Evolutionary conservation across 2,329 filamentous ascomycete genomes (phyloP), one percentile per base, ranked within the genome.

Genomic region (Neurospora crassa): DNA sequence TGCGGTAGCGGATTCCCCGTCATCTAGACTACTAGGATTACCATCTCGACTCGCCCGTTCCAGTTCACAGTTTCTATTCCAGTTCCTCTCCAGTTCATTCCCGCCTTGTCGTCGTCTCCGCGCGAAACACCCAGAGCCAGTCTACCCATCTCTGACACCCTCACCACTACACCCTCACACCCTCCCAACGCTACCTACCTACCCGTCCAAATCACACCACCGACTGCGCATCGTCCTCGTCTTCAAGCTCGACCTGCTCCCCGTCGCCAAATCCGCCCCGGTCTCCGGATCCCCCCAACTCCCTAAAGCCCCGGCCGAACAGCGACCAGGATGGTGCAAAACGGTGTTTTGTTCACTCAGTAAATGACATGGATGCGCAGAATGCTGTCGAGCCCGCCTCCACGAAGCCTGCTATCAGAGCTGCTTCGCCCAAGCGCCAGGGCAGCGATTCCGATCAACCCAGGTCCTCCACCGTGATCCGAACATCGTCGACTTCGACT

Each of bases 341-440:
- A 81, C 82, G 83, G 83, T 80, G 77, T 80, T 79, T 77, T 78
- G 78, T 82, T 80, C 80, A 80, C 79, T 79, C 85, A 85, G 85
- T 88, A 85, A 87, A 87, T 89, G 87, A 84, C 84, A 89, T 89
- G 87, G 87, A 89, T 88, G 87, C 86, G 87, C 87, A 88, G 83
- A 88, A 89, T 89, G 87, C 86, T 85, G 83, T 84, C 83, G 86
- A 87, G 84, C 84, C 85, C 83, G 85, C 86, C 81, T 85, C 84
- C 82, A 85, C 84, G 84, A 88, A 86, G 86, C 85, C 84, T 80
- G 80, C 83, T 63, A 29, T 63, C 53, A 63, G 53, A 63, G 53
- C 53, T 81, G 84, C 85, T 84, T 85, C 85, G 78, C 82, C 84
- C 77, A 82, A 83, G 80, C 82, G 81, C 79, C 81, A 81, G 76